Conservation (phyloP, 179 eudicot species). For the Silene noctiflora region DNA sequence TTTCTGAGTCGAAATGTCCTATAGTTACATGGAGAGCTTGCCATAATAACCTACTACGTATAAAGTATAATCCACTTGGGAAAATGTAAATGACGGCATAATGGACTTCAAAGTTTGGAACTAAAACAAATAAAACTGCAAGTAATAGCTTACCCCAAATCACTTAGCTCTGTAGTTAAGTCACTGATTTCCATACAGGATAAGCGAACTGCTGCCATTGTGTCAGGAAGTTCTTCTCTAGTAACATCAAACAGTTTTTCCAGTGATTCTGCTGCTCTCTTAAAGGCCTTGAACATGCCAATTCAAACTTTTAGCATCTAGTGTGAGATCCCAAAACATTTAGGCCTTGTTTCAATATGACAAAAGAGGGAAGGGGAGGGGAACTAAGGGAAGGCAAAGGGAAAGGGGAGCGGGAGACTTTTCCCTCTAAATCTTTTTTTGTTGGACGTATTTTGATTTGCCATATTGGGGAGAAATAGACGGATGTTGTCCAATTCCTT, state of each 20-base stretch:
- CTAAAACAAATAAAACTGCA: not conserved
- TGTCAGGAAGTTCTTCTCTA: slow-evolving; percentile 82
- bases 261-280: slow-evolving; percentile 82
- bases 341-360: not conserved
- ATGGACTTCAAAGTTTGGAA: no score
- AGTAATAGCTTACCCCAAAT: slow-evolving; percentile 56
- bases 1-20: not conserved
- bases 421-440: no score
- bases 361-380: no score
- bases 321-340: not conserved
- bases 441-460: no score
- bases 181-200: slow-evolving; percentile 98
- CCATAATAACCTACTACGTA: not conserved
- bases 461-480: no score
- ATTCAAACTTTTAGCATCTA: slow-evolving; percentile 5
- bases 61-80: not conserved
- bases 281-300: slow-evolving; percentile 59
- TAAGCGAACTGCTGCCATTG: slow-evolving; percentile 87
- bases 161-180: slow-evolving; percentile 90
- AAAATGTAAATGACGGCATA: not conserved
- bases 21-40: not conserved
- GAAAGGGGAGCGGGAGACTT: no score
- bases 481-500: no score
- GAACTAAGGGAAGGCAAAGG: no score
- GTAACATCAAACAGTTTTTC: slow-evolving; percentile 80